phyloP scores from a whole-genome alignment of 177 flowering plant genomes.

The Vitis hybrid region DNA sequence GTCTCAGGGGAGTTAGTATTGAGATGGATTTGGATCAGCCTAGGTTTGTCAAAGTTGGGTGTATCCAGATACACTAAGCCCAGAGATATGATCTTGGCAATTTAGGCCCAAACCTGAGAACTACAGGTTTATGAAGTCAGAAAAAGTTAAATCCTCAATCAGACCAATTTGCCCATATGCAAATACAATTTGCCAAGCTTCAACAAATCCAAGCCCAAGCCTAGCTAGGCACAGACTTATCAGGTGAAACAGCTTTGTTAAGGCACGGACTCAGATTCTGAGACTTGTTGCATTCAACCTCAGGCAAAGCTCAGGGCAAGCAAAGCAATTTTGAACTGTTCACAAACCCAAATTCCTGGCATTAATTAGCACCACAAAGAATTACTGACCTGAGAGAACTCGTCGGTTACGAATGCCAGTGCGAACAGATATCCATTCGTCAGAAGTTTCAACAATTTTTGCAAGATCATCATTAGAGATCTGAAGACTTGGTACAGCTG shows the following conservation, averaged over 20 bases:
- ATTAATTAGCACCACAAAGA: constrained; percentile 6
- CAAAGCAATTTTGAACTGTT: neutral
- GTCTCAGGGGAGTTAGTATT: neutral
- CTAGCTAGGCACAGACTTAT: neutral
- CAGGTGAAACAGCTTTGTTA: neutral
- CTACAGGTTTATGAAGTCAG: neutral
- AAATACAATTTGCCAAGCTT: neutral
- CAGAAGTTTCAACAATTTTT: constrained; percentile 76
- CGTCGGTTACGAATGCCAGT: constrained; percentile 93
- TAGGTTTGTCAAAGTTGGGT: neutral
- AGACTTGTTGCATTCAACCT: neutral
- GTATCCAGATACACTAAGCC: neutral
- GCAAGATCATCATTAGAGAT: constrained; percentile 91
- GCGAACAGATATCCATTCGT: constrained; percentile 93
- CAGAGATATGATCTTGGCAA: neutral
- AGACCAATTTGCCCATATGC: neutral
- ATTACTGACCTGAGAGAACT: constrained; percentile 67
- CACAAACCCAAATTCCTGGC: neutral
- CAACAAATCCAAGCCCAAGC: neutral
- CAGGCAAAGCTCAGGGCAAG: neutral
- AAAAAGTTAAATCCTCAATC: neutral
- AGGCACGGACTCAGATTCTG: neutral
- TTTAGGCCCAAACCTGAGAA: neutral
- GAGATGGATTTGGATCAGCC: neutral
- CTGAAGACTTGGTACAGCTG: constrained; percentile 70